Base-by-base conservation (phyloP, 1,284 basidiomycete species). In the Vanrija humicola region DNA sequence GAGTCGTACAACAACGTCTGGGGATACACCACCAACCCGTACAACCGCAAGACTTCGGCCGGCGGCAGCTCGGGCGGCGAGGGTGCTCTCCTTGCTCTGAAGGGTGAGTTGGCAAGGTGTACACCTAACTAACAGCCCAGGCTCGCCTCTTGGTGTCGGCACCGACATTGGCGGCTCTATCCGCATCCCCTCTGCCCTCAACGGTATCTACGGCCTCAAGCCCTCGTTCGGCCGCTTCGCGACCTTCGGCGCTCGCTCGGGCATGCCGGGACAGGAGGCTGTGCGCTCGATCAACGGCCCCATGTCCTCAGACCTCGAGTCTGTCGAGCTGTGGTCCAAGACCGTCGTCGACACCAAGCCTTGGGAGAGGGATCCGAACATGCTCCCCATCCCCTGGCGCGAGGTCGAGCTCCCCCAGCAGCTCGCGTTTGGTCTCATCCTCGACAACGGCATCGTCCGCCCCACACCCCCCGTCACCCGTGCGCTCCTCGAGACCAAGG, bases 121-220 rank as follows among this genome's bases (percentile, higher is more conserved):
- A 10, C 28, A 23, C 28, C 6, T 10, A 28, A 28, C 28, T 28
- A 10, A 28, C 28, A 28, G 10, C 28, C 6, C 28, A 34, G 84
- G 84, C 5, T 83, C 82, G 39, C 79, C 82, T 0, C 66, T 88
- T 10, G 86, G 86, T 25, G 81, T 88, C 10, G 86, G 86, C 12
- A 83, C 83, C 4, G 86, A 88, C 66, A 81, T 87, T 38, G 86
- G 86, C 48, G 90, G 90, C 7, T 86, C 85, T 16, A 74, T 88
- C 53, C 84, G 70, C 55, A 85, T 88, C 52, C 89, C 89, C 5
- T 75, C 84, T 6, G 79, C 82, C 0, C 82, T 86, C 61, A 82
- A 81, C 61, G 86, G 86, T 1, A 64, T 86, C 15, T 90, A 87
- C 66, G 83, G 83, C 8, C 76, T 91, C 28, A 82, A 86, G 19